Conservation (phyloP, 164 flowering plant species). For the Chloranthus sessilifolius region DNA sequence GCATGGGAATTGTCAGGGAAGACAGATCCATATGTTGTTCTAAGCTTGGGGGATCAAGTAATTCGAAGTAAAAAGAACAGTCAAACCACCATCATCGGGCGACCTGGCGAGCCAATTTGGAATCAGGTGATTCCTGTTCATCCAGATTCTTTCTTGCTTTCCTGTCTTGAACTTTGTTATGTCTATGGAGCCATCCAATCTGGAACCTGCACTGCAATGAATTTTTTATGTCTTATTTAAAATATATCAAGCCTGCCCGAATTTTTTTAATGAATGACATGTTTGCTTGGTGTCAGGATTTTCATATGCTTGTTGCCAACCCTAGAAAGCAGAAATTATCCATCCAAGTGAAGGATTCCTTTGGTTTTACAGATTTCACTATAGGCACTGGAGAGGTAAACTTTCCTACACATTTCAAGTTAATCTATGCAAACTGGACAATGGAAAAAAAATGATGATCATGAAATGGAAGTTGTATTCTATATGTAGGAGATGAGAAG, state of each 20-base stretch:
- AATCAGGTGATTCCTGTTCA: conserved; percentile 60
- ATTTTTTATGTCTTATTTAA: neutral
- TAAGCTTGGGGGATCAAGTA: conserved; percentile 78
- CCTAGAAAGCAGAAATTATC: conserved; percentile 64
- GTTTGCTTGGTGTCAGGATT: conserved; percentile 57
- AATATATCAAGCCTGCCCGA: conserved; percentile 12
- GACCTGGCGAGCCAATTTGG: conserved; percentile 97
- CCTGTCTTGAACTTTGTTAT: no score
- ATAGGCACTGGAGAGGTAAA: conserved; percentile 86
- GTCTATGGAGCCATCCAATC: neutral
- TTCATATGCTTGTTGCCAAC: conserved; percentile 79
- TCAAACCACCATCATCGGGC: conserved; percentile 92
- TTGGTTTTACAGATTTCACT: conserved; percentile 71
- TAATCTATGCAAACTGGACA: conserved; percentile 3
- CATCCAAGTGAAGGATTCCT: conserved; percentile 75
- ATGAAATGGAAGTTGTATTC: neutral
- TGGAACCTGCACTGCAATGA: neutral
- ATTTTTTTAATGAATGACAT: conserved; percentile 3
- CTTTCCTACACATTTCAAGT: neutral
- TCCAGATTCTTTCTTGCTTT: neutral
- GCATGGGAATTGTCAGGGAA: conserved; percentile 46
- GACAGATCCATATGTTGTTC: conserved; percentile 90
- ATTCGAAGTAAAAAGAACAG: conserved; percentile 95
- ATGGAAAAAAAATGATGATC: neutral
- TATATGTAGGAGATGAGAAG: no score